phyloP scores from a whole-genome alignment of 1,139 yeast genomes.

The Hansenula sp. region DNA sequence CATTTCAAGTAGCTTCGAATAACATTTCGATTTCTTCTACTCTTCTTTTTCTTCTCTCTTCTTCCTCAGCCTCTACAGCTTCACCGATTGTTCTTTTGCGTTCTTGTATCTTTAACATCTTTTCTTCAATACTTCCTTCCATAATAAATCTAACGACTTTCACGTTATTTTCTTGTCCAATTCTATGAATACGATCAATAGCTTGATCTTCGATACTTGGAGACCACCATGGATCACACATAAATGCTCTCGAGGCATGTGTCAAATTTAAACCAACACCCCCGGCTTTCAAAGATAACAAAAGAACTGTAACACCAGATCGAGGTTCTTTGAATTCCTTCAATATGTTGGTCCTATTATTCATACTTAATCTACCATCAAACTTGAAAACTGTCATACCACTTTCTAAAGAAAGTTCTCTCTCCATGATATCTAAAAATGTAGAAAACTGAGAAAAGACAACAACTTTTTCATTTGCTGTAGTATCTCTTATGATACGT shows the following conservation, averaged over 20 bases:
- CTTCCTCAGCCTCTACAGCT: constrained; percentile 77
- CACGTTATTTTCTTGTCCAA: constrained; percentile 77
- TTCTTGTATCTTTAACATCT: constrained; percentile 85
- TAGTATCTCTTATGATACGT: constrained; percentile 44
- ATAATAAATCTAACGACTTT: constrained; percentile 77
- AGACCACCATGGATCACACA: constrained; percentile 99
- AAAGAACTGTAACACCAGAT: constrained; percentile 44
- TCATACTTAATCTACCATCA: constrained; percentile 75
- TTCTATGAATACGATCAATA: constrained; percentile 87
- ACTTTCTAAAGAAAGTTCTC: constrained; percentile 45
- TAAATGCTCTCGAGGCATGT: constrained; percentile 77
- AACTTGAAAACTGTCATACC: constrained; percentile 57
- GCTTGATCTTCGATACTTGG: constrained; percentile 94
- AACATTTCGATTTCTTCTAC: constrained; percentile 79
- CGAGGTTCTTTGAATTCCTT: constrained; percentile 43
- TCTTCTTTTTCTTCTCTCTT: constrained; percentile 66
- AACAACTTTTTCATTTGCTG: constrained; percentile 68
- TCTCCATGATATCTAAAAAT: constrained; percentile 70
- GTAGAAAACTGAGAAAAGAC: constrained; percentile 91
- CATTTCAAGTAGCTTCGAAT: constrained; percentile 39
- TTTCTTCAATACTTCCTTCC: constrained; percentile 82
- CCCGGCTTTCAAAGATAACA: constrained; percentile 86
- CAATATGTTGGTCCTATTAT: constrained; percentile 60
- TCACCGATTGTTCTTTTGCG: constrained; percentile 82
- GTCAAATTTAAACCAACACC: constrained; percentile 93